Evolutionary conservation across 352 stramenopile species (phyloP).

Genomic region (Globisporangium heterothallicum): DNA sequence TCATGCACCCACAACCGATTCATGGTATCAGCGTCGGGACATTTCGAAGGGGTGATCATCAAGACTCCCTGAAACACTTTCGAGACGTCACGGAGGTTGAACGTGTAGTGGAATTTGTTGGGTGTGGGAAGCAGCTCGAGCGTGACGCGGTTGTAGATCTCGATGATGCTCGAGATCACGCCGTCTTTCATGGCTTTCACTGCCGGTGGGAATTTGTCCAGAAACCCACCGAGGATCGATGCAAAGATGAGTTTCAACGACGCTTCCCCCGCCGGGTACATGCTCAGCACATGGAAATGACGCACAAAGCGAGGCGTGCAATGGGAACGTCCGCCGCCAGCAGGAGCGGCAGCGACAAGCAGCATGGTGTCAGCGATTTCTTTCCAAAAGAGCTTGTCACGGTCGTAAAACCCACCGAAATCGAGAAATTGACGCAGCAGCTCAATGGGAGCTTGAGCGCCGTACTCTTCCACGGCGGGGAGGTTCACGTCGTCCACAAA

Average conservation of each 20-base stretch:
- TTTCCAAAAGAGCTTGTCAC: constrained; percentile 97
- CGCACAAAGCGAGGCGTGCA: constrained; percentile 91
- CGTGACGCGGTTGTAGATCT: constrained; percentile 92
- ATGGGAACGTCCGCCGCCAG: constrained; percentile 80
- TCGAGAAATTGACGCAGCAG: constrained; percentile 93
- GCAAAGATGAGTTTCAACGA: constrained; percentile 92
- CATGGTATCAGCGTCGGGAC: constrained; percentile 77
- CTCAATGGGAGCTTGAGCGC: constrained; percentile 92
- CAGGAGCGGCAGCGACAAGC: constrained; percentile 86
- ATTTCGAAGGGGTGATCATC: constrained; percentile 88
- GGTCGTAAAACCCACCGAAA: constrained; percentile 95
- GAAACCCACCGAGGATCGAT: constrained; percentile 91
- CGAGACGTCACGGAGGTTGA: constrained; percentile 94
- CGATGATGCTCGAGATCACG: constrained; percentile 88
- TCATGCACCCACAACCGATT: constrained; percentile 92
- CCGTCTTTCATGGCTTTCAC: constrained; percentile 78
- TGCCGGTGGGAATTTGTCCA: constrained; percentile 81
- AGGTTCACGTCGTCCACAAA: constrained; percentile 97
- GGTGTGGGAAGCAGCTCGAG: constrained; percentile 91
- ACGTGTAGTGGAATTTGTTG: constrained; percentile 92
- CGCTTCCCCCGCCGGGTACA: constrained; percentile 84
- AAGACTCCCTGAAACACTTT: constrained; percentile 96
- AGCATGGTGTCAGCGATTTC: constrained; percentile 92
- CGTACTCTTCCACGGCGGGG: constrained; percentile 92
- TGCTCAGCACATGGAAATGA: constrained; percentile 95